Evolutionary conservation across 164 flowering plant genomes (phyloP).

Genomic region (Liquidambar formosana): DNA sequence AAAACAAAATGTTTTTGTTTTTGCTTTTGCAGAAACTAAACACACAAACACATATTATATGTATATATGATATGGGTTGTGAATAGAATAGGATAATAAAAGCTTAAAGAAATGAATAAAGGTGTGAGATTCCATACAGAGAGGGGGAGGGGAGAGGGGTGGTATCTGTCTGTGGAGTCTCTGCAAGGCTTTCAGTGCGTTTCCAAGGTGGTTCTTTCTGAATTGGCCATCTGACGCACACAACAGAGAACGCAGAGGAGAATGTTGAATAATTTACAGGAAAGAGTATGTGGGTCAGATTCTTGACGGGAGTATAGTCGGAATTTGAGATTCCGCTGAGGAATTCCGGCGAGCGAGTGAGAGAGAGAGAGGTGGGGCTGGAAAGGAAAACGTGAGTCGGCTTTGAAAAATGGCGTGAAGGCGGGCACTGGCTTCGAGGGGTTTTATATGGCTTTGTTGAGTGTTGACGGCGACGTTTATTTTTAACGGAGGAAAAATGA

Average conservation of each 20-base stretch:
- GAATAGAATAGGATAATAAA: not conserved
- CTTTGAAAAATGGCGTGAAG: conserved; percentile 24
- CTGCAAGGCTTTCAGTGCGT: conserved; percentile 11
- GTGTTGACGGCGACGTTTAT: conserved; percentile 18
- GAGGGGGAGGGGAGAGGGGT: no score
- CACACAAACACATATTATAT: not conserved
- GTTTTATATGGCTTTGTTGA: conserved; percentile 1
- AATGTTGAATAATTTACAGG: not conserved
- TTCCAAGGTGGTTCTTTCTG: conserved; percentile 1
- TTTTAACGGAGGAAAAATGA: not conserved
- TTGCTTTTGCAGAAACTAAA: not conserved
- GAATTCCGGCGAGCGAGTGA: not conserved
- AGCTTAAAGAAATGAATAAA: not conserved
- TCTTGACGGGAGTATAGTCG: not conserved
- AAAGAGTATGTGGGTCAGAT: not conserved
- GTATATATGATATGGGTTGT: not conserved
- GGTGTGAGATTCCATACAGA: conserved; percentile 1
- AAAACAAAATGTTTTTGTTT: no score
- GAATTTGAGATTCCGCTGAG: conserved; percentile 8
- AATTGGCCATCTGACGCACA: not conserved
- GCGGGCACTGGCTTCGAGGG: conserved; percentile 5
- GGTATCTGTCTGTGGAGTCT: no score
- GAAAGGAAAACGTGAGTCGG: conserved; percentile 17
- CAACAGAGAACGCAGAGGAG: not conserved
- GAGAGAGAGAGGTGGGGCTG: conserved; percentile 11